Evolutionary conservation across 371 early-diverging fungal genomes (phyloP).

Genomic region (Amoeboaphelidium protococcarum): DNA sequence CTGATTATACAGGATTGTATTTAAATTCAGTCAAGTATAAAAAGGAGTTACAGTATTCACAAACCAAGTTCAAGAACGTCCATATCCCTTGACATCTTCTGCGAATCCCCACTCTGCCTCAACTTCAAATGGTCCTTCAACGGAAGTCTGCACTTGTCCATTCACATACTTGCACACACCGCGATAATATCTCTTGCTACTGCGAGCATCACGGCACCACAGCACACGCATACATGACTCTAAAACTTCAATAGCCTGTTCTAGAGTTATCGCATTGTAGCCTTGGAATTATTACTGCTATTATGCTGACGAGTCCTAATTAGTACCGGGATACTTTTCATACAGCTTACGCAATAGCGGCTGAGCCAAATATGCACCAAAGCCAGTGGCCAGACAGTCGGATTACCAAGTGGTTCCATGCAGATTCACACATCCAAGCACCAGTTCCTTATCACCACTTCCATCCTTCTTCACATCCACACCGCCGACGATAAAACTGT

Average conservation of each 20-base stretch:
- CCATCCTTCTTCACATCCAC: no score
- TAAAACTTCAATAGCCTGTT: constrained; percentile 65
- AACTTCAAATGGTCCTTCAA: constrained; percentile 66
- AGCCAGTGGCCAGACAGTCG: constrained; percentile 84
- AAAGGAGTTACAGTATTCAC: no score
- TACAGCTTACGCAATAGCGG: constrained; percentile 81
- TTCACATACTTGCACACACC: constrained; percentile 67
- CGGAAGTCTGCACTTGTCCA: constrained; percentile 44
- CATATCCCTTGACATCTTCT: constrained; percentile 10
- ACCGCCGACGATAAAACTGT: constrained; percentile 78
- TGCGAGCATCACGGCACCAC: constrained; percentile 88
- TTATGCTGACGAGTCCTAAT: no score
- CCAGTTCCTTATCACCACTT: constrained; percentile 5
- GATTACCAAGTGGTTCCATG: constrained; percentile 86
- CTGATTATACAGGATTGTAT: no score
- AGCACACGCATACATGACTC: constrained; percentile 81
- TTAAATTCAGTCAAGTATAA: no score
- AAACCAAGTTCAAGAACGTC: no score
- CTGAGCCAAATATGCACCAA: constrained; percentile 78
- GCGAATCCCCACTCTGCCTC: constrained; percentile 87
- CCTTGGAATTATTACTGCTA: no score
- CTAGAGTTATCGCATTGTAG: constrained; percentile 63
- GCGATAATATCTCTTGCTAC: constrained; percentile 81
- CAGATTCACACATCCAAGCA: constrained; percentile 84
- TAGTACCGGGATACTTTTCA: no score